These are phyloP conservation scores for Cerioporus squamosus DNA, from an alignment of 1,284 basidiomycete genomes.

Conservation along the genomic window DNA sequence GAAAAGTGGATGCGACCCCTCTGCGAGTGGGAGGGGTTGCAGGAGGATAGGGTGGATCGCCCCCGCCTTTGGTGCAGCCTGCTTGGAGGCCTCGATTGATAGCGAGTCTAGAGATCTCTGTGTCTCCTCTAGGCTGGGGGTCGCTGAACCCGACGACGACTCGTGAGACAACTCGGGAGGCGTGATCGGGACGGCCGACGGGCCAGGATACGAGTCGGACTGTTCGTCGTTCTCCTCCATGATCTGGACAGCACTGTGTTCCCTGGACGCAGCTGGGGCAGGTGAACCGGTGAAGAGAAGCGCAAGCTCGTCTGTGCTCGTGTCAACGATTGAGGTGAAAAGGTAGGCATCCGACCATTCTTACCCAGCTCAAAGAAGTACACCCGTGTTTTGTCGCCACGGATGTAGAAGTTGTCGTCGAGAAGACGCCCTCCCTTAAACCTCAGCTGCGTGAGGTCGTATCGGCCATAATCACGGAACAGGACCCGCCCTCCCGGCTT, in stretches of 20 bases:
- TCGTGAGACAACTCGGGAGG: slow-evolving; percentile 1
- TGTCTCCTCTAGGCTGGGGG: slow-evolving; percentile 7
- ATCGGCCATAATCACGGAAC: slow-evolving; percentile 93
- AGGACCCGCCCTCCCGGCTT: slow-evolving; percentile 89
- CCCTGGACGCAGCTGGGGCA: slow-evolving; percentile 37
- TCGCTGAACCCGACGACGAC: not conserved
- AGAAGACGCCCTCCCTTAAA: slow-evolving; percentile 90
- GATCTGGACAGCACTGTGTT: slow-evolving; percentile 37
- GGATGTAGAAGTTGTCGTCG: slow-evolving; percentile 92
- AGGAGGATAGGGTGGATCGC: slow-evolving; percentile 24
- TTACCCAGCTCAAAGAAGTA: slow-evolving; percentile 91
- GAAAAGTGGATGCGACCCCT: slow-evolving; percentile 58
- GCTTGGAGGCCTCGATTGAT: not conserved
- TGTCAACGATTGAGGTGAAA: not conserved
- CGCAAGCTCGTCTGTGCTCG: slow-evolving; percentile 77
- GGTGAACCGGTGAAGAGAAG: slow-evolving; percentile 74
- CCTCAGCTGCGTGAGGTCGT: slow-evolving; percentile 93
- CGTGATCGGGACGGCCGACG: slow-evolving; percentile 2
- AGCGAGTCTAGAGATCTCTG: slow-evolving; percentile 4
- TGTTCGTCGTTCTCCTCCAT: slow-evolving; percentile 44
- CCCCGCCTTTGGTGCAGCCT: not conserved
- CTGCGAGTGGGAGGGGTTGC: slow-evolving; percentile 16
- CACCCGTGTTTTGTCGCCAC: slow-evolving; percentile 95
- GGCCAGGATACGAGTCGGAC: slow-evolving; percentile 8
- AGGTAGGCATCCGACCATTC: slow-evolving; percentile 16